Base-by-base conservation (phyloP, 2,329 filamentous ascomycete genomes). In the Pseudogymnoascus pannorum region DNA sequence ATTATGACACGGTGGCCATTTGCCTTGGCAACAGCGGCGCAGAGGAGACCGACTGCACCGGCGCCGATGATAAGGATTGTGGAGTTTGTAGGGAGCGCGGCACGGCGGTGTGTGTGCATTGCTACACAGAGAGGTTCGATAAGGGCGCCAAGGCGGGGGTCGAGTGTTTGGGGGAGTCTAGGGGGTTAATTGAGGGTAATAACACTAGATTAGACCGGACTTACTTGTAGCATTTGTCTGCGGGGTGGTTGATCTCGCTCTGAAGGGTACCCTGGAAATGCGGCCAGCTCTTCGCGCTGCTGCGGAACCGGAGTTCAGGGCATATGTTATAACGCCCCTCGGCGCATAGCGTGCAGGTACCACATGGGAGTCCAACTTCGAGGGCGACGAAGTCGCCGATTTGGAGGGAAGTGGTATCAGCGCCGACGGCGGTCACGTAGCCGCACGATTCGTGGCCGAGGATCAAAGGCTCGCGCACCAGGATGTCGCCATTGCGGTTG, bases 271-370 rank as follows among this genome's bases (percentile, higher is more conserved):
- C 93, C 74, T 97, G 87, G 72, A 88, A 87, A 3, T 93, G 93
- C 14, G 93, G 93, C 44, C 44, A 54, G 44, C 44, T 54, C 24
- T 54, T 54, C n/a, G 44, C 44, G 12, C 93, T 97, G 1, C 93
- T 93, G 24, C 93, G 93, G 72, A 97, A 97, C 20, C 77, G 78
- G 91, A 97, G 96, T 60, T 89, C 81, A 5, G 84, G 81, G 75
- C 93, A 97, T 18, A 97, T 84, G 74, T 97, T 96, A 79, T 97
- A 97, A 68, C 85, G 83, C 62, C 93, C 93, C 42, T 83, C 80
- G 67, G 91, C 88, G 79, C 93, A 97, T 68, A 85, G 79, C 58
- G 77, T 74, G 79, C 93, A 97, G 65, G 85, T 82, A 33, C 89
- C 86, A 77, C 93, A 97, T 1, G 92, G 91, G 59, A 90, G 83